Evolutionary conservation across 2,329 filamentous ascomycete species (phyloP), one percentile per base, ranked within the genome.

Genomic region (Parasarocladium wereldwijsianum): DNA sequence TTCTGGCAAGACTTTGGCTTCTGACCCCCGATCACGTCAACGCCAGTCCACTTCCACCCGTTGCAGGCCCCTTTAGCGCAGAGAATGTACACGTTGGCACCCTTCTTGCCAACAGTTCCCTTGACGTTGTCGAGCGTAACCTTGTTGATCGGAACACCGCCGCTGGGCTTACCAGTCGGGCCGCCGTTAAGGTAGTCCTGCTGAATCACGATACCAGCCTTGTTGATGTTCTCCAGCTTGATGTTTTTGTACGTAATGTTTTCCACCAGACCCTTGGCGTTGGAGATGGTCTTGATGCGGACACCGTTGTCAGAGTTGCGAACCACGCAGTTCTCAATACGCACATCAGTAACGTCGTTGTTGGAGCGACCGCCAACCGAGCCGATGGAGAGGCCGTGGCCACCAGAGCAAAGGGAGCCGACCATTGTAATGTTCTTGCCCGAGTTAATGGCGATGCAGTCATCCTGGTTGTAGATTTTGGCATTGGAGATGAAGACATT

Each of bases 401-500:
- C 57, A 20, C 57, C 55, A 15, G 46, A 55, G 50, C 62, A 65
- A 40, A 49, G 44, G 6, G 57, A 51, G 24, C 46, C 50, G 14
- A 47, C 56, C 45, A 65, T 62, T 29, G 51, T 55, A 36, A 66
- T 64, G 40, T 61, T 49, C 17, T 47, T 55, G 2, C 61, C 62
- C 3, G 63, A 68, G 52, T 70, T 74, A 36, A 68, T 44, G 16
- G 69, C 67, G 6, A 74, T 53, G 39, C 69, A 74, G 42, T 74
- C 69, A 34, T 74, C 69, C 49, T 74, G 69, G 54, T 73, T 74
- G 44, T 66, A 59, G 32, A 74, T 56, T 19, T 52, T 57, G 23
- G 65, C 64, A 21, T 57, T 59, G 10, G 51, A 55, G 27, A 74
- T 72, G 21, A 51, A 58, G 13, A 73, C 54, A 29, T 54, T 55